phyloP scores from a whole-genome alignment of 257 asterid species.

The Ilex aquifolium region DNA sequence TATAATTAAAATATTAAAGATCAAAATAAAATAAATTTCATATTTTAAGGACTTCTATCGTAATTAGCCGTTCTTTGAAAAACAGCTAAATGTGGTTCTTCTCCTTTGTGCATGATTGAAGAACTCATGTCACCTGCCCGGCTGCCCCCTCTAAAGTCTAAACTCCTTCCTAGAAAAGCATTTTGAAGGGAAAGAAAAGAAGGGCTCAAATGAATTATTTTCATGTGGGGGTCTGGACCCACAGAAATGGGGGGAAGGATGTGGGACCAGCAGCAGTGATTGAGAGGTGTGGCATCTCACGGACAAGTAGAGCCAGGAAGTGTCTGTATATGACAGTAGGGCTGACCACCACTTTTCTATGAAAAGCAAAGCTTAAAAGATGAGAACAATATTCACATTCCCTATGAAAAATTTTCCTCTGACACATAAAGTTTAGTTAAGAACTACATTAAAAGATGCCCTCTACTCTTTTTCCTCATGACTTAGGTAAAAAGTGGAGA shows the following conservation, averaged over 20 bases:
- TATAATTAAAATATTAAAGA: too few relatives aligned
- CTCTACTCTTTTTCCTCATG: conserved; percentile 11
- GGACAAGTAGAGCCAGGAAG: conserved; percentile 22
- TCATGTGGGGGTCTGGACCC: conserved; percentile 8
- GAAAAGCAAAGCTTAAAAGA: background rate
- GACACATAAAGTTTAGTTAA: background rate
- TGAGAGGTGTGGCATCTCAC: conserved; percentile 20
- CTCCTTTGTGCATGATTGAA: conserved; percentile 17
- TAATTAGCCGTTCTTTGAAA: too few relatives aligned
- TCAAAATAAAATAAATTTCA: too few relatives aligned
- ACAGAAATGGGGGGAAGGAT: background rate
- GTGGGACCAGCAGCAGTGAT: conserved; percentile 9
- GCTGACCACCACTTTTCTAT: background rate
- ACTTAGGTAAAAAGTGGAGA: too few relatives aligned
- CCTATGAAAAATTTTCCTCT: conserved; percentile 5
- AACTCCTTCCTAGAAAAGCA: too few relatives aligned
- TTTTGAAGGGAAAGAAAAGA: background rate
- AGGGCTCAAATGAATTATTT: conserved; percentile 13
- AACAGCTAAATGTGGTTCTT: too few relatives aligned
- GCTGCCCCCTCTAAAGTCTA: too few relatives aligned
- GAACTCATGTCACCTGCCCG: background rate
- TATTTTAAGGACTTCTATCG: too few relatives aligned
- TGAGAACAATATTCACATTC: background rate
- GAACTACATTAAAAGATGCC: conserved; percentile 19
- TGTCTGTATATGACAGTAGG: conserved; percentile 13